Evolutionary conservation across 495 filamentous ascomycete genomes (phyloP), one percentile per base, ranked within the genome.

Genomic region (Bryoglossum gracile): DNA sequence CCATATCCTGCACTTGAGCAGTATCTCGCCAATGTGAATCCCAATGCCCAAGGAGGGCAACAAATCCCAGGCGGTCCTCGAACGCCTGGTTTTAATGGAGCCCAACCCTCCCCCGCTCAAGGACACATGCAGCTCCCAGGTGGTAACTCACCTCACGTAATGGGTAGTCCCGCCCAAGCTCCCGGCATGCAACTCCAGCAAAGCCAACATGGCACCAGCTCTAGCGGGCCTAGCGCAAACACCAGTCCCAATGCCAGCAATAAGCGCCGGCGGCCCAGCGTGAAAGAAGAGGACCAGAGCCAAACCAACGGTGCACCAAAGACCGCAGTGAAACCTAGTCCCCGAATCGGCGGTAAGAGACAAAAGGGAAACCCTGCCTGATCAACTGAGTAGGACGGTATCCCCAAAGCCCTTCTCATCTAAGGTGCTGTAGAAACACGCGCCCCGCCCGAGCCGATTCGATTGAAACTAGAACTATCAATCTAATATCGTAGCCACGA

Each of bases 231-330:
- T 2, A 90, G 85, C 55, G 83, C 86, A 5, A 94, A 87, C 60
- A 91, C 89, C 3, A 94, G 88, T 44, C 89, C 89, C 8, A 85
- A 83, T 46, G 79, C 82, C 25, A 81, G 75, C 38, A 84, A 82
- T 60, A 90, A 92, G 67, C 79, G 87, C 49, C 74, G 89, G 47
- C 71, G 87, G 33, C 70, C 82, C 8, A 89, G 86, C 50, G 84
- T 91, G 41, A 92, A 94, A 68, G 68, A 73, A 28, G 88, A 91
- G 48, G 76, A 71, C 14, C 86, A 90, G 14, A 73, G 73, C 30
- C 59, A 75, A 23, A 60, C 67, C 17, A 61, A 58, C 26, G 64
- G 60, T 5, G 65, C 65, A 14, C 46, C 60, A 33, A 82, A 79
- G 54, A 23, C 43, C 2, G n/a, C 25, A 2, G 71, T 78, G 28